Base-by-base conservation (phyloP, 768 basidiomycete species). In the Mycena rebaudengoi region DNA sequence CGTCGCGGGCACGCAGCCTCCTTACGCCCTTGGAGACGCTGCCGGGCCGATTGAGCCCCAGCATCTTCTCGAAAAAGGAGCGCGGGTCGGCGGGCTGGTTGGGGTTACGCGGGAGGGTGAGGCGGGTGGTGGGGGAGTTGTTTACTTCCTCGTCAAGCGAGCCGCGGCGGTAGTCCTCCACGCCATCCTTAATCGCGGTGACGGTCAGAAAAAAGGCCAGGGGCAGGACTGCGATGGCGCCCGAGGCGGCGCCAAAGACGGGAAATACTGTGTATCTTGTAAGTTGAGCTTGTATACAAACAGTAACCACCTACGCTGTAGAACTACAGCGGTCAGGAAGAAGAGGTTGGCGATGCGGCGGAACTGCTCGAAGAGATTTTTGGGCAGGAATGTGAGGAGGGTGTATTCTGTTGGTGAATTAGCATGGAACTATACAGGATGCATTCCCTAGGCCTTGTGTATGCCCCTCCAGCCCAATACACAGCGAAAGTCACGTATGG, bases 361-460 rank as follows among this genome's bases (percentile, higher is more conserved):
- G 74, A 99, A 99, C 73, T 99, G 97, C 77, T 98, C 95, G 68
- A 89, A 94, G 67, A 99, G 77, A 74, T 98, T 98, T 85, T 94
- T 96, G 11, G 96, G 96, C 43, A 99, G 69, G 73, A 98, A 99
- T 0, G 95, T 93, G 50, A 98, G 49, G 48, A 94, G 75, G 26
- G 95, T 97, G 78, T 98, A 99, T 77, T 96, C 94, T 95, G 72
- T 8, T 1, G 4, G 50, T 61, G 66, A 65, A 35, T 60, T 7
- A 62, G 44, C 23, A 33, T 7, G 37, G 11, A 26, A 21, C 4
- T 50, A 5, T 12, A 44, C 39, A 2, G 32, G 18, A 32, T 5
- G 37, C 12, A 57, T n/a, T 23, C 41, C n/a, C n/a, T n/a, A n/a
- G n/a, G n/a, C n/a, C n/a, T n/a, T n/a, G n/a, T n/a, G n/a, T n/a